phyloP scores from a whole-genome alignment of 306 rosid species.

The Castanea mollissima region DNA sequence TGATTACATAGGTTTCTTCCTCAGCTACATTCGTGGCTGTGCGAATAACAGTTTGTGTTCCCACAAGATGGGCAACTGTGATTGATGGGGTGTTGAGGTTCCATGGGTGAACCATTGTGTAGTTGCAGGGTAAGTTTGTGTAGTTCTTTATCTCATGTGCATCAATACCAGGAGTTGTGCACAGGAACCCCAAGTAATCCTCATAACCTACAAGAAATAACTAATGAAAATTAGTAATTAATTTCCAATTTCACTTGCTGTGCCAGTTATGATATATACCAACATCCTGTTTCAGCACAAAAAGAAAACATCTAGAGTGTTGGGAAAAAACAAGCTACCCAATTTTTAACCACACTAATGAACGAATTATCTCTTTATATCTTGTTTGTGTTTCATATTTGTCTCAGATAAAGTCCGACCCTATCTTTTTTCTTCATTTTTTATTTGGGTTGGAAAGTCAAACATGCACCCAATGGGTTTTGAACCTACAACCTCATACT shows the following conservation, averaged over 20 bases:
- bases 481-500: too few relatives aligned
- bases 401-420: not conserved
- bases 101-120: constrained; percentile 67
- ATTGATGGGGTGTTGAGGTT: constrained; percentile 91
- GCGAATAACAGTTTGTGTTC: constrained; percentile 66
- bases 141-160: constrained; percentile 69
- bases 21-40: constrained; percentile 79
- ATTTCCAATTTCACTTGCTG: not conserved
- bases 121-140: constrained; percentile 74
- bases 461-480: too few relatives aligned
- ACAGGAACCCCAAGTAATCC: constrained; percentile 95
- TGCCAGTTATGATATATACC: not conserved
- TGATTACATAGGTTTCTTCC: constrained; percentile 82
- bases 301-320: not conserved
- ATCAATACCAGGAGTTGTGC: constrained; percentile 84
- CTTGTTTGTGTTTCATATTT: not conserved
- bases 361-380: not conserved
- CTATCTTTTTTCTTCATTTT: not conserved
- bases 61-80: constrained; percentile 76
- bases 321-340: not conserved
- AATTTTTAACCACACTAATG: not conserved
- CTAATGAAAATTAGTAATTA: constrained; percentile 6
- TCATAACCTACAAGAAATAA: constrained; percentile 56
- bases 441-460: too few relatives aligned
- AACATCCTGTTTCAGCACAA: not conserved